These are phyloP conservation scores for Trichoderma aggressivum DNA, from an alignment of 2,329 filamentous ascomycete genomes.

Conservation along the genomic window DNA sequence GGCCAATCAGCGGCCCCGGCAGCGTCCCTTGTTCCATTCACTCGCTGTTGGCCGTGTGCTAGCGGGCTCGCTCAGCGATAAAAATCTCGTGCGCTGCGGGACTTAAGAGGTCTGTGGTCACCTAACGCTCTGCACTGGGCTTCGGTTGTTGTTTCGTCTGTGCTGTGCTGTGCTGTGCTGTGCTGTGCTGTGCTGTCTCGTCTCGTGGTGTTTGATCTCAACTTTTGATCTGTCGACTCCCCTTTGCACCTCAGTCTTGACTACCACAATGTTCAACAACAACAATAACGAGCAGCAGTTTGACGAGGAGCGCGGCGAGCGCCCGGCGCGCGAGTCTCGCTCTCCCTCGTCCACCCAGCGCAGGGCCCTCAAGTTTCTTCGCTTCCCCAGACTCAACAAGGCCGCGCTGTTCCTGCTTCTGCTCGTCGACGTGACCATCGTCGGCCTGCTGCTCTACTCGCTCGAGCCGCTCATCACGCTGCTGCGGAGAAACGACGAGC, in stretches of 20 bases:
- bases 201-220: not conserved
- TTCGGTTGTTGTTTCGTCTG: not conserved
- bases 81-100: not conserved
- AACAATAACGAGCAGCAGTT: not conserved
- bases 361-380: not conserved
- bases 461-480: slow-evolving; percentile 15
- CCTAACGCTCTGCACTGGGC: not conserved
- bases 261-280: not conserved
- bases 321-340: not conserved
- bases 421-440: not conserved
- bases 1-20: not conserved
- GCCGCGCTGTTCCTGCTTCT: not conserved
- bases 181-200: not conserved
- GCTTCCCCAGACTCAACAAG: not conserved
- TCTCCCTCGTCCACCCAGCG: not conserved
- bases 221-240: not conserved
- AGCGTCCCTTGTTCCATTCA: not conserved
- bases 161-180: not conserved
- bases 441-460: not conserved
- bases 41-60: not conserved
- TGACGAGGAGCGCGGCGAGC: slow-evolving; percentile 9
- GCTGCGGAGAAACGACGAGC: not conserved
- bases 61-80: not conserved
- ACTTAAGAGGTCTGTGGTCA: not conserved
- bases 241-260: no score